Conservation (phyloP, 768 basidiomycete species). For the Clitopilus passeckerianus region DNA sequence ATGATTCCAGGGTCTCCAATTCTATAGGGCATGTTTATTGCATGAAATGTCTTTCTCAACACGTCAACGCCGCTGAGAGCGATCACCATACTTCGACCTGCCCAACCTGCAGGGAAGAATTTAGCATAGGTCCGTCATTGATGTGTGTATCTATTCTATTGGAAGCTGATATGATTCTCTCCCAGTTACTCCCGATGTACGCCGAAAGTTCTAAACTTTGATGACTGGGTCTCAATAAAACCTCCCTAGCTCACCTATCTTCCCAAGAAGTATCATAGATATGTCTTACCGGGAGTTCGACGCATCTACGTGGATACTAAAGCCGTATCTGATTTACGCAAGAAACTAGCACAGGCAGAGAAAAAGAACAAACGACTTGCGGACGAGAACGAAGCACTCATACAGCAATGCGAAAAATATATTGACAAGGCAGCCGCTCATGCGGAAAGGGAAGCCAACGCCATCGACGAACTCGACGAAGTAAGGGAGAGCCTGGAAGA, state of each 20-base stretch:
- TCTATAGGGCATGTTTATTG: conserved; percentile 60
- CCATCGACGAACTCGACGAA: neutral
- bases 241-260: conserved; percentile 22
- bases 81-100: conserved; percentile 39
- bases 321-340: neutral
- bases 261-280: conserved; percentile 38
- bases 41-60: conserved; percentile 44
- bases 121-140: conserved; percentile 40
- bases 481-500: neutral
- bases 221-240: neutral
- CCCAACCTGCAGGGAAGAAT: conserved; percentile 54
- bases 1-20: neutral
- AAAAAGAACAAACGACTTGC: neutral
- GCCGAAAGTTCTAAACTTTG: neutral
- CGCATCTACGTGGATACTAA: conserved; percentile 11
- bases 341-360: neutral
- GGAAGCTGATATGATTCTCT: neutral
- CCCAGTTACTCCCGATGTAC: conserved; percentile 38
- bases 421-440: neutral
- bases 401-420: neutral
- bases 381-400: neutral
- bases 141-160: neutral
- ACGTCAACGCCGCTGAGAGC: conserved; percentile 29
- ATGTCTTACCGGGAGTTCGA: conserved; percentile 35
- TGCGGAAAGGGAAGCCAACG: neutral